These are phyloP conservation scores for Calonectria leucothoes DNA, from an alignment of 2,329 filamentous ascomycete genomes.

Conservation along the genomic window DNA sequence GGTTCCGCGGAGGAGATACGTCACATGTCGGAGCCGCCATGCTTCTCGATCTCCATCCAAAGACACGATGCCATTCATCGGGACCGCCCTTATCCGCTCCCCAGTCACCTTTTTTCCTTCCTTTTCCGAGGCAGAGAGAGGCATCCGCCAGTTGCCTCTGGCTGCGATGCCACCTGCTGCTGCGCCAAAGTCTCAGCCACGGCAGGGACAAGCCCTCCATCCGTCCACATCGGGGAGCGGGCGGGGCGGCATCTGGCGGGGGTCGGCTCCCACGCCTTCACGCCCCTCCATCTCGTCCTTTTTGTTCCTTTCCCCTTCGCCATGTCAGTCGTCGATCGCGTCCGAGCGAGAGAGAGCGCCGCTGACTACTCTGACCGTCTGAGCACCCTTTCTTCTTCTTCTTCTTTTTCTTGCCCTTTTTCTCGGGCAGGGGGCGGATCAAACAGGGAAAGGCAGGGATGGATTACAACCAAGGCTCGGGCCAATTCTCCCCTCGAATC, in stretches of 20 bases:
- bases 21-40: background rate
- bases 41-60: background rate
- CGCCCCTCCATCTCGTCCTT: no score
- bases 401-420: background rate
- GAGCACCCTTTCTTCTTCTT: no score
- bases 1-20: background rate
- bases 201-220: background rate
- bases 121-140: background rate
- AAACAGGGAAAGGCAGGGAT: background rate
- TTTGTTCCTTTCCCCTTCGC: background rate
- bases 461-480: background rate
- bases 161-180: background rate
- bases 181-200: background rate
- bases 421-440: background rate
- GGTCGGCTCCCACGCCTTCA: no score
- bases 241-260: no score
- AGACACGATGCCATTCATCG: background rate
- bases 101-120: background rate
- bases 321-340: background rate
- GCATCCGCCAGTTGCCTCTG: background rate
- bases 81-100: background rate
- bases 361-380: background rate
- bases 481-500: background rate
- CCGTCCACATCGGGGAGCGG: no score
- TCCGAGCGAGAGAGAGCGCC: no score